phyloP scores from a whole-genome alignment of 768 basidiomycete genomes.

The Dendrothele bispora region DNA sequence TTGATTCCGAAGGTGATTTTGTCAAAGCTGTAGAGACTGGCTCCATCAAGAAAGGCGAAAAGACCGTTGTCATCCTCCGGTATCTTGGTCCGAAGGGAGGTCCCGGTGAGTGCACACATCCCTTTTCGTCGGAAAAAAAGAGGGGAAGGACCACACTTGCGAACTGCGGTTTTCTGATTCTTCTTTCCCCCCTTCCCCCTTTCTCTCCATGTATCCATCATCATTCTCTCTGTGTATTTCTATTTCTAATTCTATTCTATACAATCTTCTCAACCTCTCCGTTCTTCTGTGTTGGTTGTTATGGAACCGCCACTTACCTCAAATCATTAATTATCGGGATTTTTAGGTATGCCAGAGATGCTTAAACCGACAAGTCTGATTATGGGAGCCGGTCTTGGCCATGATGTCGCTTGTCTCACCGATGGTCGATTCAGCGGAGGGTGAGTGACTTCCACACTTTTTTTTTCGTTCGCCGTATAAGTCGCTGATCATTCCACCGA shows the following conservation, averaged over 20 bases:
- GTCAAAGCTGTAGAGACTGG: conserved; percentile 85
- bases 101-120: conserved; percentile 61
- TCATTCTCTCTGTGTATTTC: not conserved
- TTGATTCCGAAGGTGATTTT: conserved; percentile 89
- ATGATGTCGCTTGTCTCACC: conserved; percentile 95
- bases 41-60: conserved; percentile 90
- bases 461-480: not conserved
- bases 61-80: conserved; percentile 92
- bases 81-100: conserved; percentile 98
- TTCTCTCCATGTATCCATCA: not conserved
- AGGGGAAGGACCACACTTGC: not conserved
- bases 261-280: not conserved
- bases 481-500: too few species aligned
- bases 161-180: conserved; percentile 5
- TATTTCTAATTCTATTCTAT: not conserved
- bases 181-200: conserved; percentile 5
- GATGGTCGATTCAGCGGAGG: conserved; percentile 99
- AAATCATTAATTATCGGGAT: not conserved
- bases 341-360: conserved; percentile 96
- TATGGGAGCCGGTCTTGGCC: conserved; percentile 96
- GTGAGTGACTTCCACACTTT: conserved; percentile 56
- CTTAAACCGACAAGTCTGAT: conserved; percentile 96
- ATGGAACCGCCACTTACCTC: not conserved
- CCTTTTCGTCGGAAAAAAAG: not conserved
- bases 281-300: conserved; percentile 3